phyloP scores from a whole-genome alignment of 1,284 basidiomycete species.

The Malassezia cuniculi region DNA sequence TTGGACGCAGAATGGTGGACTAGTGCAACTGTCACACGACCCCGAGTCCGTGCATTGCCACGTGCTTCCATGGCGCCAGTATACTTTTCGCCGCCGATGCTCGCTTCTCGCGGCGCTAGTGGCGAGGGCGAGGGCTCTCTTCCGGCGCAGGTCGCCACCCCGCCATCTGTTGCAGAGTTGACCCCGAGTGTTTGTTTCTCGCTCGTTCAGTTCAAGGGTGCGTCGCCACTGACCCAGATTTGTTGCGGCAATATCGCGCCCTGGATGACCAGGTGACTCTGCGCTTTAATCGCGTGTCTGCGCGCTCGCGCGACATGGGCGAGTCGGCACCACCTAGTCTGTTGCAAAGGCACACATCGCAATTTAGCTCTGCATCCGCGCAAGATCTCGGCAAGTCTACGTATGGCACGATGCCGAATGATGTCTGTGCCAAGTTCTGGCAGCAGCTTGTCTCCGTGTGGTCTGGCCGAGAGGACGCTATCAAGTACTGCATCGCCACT shows the following conservation, averaged over 20 bases:
- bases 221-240: conserved; percentile 9
- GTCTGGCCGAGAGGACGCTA: conserved; percentile 31
- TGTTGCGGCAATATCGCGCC: conserved; percentile 32
- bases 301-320: conserved; percentile 27
- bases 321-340: conserved; percentile 24
- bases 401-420: conserved; percentile 18
- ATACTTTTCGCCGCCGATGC: conserved; percentile 12
- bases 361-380: conserved; percentile 13
- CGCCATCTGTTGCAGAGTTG: conserved; percentile 20
- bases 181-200: conserved; percentile 23
- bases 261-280: conserved; percentile 38
- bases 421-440: conserved; percentile 29
- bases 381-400: conserved; percentile 29
- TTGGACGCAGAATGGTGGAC: conserved; percentile 27
- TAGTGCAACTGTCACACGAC: not conserved
- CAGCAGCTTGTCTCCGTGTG: conserved; percentile 27
- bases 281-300: conserved; percentile 27
- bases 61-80: conserved; percentile 6
- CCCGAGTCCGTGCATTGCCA: conserved; percentile 1
- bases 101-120: not conserved
- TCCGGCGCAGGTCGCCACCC: conserved; percentile 7
- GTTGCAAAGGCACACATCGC: conserved; percentile 14
- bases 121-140: not conserved
- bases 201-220: conserved; percentile 26
- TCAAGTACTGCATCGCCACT: conserved; percentile 28